Percentiles rank a stretch among this genome's conserved stretches.
Conservation (phyloP, 345 rosid genomes). For the Eucalyptus tenuipes region DNA sequence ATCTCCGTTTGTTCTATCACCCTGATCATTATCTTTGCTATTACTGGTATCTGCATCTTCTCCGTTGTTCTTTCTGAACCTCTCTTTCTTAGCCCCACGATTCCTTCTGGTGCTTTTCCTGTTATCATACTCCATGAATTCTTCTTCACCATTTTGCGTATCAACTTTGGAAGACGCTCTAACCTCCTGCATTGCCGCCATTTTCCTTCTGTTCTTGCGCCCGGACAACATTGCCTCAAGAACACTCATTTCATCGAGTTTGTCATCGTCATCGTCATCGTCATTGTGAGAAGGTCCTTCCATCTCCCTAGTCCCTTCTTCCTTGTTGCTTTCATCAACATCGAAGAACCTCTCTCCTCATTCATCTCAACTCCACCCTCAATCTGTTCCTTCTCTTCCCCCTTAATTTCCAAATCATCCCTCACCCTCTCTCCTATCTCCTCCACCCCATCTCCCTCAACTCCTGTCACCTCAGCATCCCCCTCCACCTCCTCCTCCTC, state of each 20-base stretch:
- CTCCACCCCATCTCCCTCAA: slow-evolving; percentile 17
- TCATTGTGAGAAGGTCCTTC: background rate
- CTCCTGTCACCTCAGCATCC: background rate
- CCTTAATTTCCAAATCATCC: slow-evolving; percentile 16
- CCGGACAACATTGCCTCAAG: slow-evolving; percentile 65
- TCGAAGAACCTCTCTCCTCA: background rate
- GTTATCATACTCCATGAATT: slow-evolving; percentile 25
- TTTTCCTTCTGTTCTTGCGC: slow-evolving; percentile 29
- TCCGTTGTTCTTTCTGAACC: slow-evolving; percentile 14
- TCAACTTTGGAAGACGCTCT: background rate
- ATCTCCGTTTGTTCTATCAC: slow-evolving; percentile 4
- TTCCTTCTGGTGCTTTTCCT: slow-evolving; percentile 37
- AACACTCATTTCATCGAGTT: slow-evolving; percentile 37
- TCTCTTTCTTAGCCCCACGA: slow-evolving; percentile 35
- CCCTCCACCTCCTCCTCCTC: slow-evolving; percentile 1
- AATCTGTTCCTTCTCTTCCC: slow-evolving; percentile 6
- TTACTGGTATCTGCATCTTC: slow-evolving; percentile 10
- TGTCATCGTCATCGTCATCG: slow-evolving; percentile 18
- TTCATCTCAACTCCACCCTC: background rate
- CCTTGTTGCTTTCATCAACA: background rate
- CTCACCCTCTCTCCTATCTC: slow-evolving; percentile 33
- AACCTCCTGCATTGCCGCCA: slow-evolving; percentile 5
- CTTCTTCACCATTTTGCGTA: slow-evolving; percentile 27
- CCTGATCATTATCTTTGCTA: slow-evolving; percentile 6
- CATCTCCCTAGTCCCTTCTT: background rate